Evolutionary conservation across 2,329 filamentous ascomycete genomes (phyloP).

Genomic region (Colletotrichum agaves): DNA sequence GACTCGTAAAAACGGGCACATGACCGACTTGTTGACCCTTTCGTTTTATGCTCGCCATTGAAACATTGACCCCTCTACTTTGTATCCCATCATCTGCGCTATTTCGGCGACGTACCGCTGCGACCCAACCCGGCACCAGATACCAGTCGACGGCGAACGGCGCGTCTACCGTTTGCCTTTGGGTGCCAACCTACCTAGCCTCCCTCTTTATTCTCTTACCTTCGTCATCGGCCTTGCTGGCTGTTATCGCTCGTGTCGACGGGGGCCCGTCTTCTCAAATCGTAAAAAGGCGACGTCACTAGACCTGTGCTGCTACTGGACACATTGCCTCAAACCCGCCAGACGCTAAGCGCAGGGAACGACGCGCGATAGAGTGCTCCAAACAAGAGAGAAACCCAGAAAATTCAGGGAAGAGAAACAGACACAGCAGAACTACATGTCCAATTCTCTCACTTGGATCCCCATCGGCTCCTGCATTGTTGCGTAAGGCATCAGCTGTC

Average conservation of each 20-base stretch:
- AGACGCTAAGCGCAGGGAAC: constrained; percentile 20
- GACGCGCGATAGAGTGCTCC: neutral
- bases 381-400: neutral
- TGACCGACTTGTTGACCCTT: constrained; percentile 26
- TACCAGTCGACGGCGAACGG: neutral
- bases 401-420: neutral
- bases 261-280: neutral
- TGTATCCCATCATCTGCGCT: constrained; percentile 21
- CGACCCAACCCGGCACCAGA: constrained; percentile 7
- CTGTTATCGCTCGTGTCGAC: constrained; percentile 4
- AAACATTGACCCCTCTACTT: neutral
- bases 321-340: constrained; percentile 27
- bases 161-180: constrained; percentile 10
- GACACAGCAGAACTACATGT: neutral
- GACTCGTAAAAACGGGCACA: constrained; percentile 10
- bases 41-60: constrained; percentile 4
- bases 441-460: neutral
- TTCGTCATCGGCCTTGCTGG: constrained; percentile 28
- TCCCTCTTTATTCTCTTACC: neutral
- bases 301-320: constrained; percentile 34
- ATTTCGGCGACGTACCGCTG: constrained; percentile 17
- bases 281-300: constrained; percentile 27
- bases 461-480: constrained; percentile 22
- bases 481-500: constrained; percentile 16
- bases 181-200: neutral